Evolutionary conservation across 208 protist genomes (phyloP).

Genomic region (Acanthamoeba lugdunensis): DNA sequence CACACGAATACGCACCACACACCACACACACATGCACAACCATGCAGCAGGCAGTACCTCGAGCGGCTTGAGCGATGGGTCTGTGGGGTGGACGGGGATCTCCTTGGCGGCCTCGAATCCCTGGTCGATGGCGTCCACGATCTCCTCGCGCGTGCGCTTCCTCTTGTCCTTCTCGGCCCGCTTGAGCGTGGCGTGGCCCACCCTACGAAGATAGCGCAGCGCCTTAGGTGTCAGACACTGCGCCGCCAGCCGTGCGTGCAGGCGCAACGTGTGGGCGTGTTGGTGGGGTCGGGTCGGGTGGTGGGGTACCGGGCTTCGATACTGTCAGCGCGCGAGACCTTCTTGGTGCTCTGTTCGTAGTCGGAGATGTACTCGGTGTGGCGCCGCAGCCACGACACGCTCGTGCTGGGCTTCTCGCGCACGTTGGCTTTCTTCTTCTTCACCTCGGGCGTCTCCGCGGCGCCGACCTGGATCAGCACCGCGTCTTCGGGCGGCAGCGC

Average conservation of each 20-base stretch:
- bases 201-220: neutral
- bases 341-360: slow-evolving; percentile 20
- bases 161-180: neutral
- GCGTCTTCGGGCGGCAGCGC: neutral
- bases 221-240: neutral
- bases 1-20: neutral
- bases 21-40: neutral
- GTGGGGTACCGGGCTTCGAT: slow-evolving; percentile 15
- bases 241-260: too few relatives aligned
- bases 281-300: too few relatives aligned
- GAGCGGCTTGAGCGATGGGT: slow-evolving; percentile 67
- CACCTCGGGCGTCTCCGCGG: neutral
- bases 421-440: slow-evolving; percentile 39
- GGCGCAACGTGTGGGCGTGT: too few relatives aligned
- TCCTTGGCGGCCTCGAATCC: slow-evolving; percentile 72
- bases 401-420: slow-evolving; percentile 60
- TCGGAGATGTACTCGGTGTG: slow-evolving; percentile 77
- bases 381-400: slow-evolving; percentile 71
- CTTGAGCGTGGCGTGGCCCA: neutral
- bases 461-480: neutral
- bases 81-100: slow-evolving; percentile 74
- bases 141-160: neutral
- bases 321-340: slow-evolving; percentile 6
- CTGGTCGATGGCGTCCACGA: slow-evolving; percentile 72
- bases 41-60: neutral